phyloP scores from a whole-genome alignment of 805 yeast genomes.

The Scheffersomyces coipomensis region DNA sequence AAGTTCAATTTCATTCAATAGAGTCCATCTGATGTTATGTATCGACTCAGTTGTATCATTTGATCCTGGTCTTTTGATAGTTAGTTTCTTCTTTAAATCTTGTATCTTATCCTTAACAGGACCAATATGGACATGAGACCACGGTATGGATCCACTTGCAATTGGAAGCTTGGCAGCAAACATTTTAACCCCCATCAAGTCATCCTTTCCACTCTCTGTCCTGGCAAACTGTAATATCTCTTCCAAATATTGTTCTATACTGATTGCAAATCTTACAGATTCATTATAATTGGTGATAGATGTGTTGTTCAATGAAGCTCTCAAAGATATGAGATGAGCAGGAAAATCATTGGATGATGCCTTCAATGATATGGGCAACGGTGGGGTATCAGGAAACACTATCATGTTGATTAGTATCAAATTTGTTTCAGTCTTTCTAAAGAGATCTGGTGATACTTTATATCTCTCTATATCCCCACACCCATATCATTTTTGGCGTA shows the following conservation, averaged over 20 bases:
- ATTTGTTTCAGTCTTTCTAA: not conserved
- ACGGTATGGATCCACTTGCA: slow-evolving; percentile 11
- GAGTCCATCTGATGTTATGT: slow-evolving; percentile 21
- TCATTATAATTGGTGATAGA: slow-evolving; percentile 18
- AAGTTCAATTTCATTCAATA: slow-evolving; percentile 29
- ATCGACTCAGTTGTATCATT: not conserved
- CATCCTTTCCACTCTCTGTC: slow-evolving; percentile 3
- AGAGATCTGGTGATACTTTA: not conserved
- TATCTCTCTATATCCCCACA: too few species aligned
- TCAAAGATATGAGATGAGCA: slow-evolving; percentile 11
- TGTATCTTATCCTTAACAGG: not conserved
- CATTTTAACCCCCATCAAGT: not conserved
- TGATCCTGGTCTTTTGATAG: not conserved
- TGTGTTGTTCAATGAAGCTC: slow-evolving; percentile 14
- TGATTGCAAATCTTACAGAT: slow-evolving; percentile 26
- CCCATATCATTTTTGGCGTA: too few species aligned
- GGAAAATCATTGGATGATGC: slow-evolving; percentile 5
- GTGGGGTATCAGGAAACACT: slow-evolving; percentile 34
- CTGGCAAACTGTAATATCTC: slow-evolving; percentile 15
- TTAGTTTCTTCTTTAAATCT: not conserved
- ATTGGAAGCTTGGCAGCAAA: slow-evolving; percentile 4
- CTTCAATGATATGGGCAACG: slow-evolving; percentile 16
- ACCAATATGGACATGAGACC: slow-evolving; percentile 10
- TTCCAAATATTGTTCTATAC: slow-evolving; percentile 35
- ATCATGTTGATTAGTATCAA: slow-evolving; percentile 19